Percentiles rank a stretch among this genome's conserved stretches.
phyloP scores from a whole-genome alignment of 768 basidiomycete genomes.

The Xerocomus potaroensis region DNA sequence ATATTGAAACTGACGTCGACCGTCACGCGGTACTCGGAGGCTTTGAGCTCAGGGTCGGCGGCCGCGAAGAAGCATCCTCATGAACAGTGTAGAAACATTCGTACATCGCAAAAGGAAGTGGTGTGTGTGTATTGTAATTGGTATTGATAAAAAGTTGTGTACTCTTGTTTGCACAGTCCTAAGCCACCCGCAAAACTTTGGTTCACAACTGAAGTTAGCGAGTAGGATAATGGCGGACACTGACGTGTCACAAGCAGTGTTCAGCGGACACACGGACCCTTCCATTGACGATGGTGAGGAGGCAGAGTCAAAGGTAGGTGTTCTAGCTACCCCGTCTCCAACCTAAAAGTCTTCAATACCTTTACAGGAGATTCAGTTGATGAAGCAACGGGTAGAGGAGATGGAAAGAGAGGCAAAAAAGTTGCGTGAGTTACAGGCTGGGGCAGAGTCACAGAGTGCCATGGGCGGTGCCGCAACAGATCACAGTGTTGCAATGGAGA shows the following conservation, averaged over 20 bases:
- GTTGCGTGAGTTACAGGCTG: slow-evolving; percentile 80
- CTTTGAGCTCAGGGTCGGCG: slow-evolving; percentile 10
- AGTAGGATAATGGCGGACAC: slow-evolving; percentile 45
- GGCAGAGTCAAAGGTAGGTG: slow-evolving; percentile 61
- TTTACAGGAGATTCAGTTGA: slow-evolving; percentile 77
- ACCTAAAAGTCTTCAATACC: slow-evolving; percentile 10
- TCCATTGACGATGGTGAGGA: slow-evolving; percentile 58
- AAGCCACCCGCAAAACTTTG: slow-evolving; percentile 22
- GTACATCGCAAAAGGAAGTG: not conserved
- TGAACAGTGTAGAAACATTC: not conserved
- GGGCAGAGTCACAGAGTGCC: slow-evolving; percentile 55
- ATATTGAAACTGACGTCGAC: slow-evolving; percentile 21
- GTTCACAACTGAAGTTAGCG: slow-evolving; percentile 9
- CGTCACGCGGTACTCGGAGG: slow-evolving; percentile 21
- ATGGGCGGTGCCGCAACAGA: slow-evolving; percentile 44
- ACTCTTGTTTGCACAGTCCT: slow-evolving; percentile 22
- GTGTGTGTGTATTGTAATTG: too few relatives aligned
- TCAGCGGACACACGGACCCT: slow-evolving; percentile 28
- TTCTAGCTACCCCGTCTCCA: slow-evolving; percentile 5
- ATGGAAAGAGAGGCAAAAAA: slow-evolving; percentile 92
- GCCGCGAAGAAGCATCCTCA: not conserved
- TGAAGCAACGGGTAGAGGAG: slow-evolving; percentile 90
- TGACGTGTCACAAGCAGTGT: slow-evolving; percentile 40
- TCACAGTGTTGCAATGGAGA: slow-evolving; percentile 54
- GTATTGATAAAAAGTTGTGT: slow-evolving; percentile 17